Conservation (phyloP, 176 grass and related monocot species). For the Ensete glaucum region DNA sequence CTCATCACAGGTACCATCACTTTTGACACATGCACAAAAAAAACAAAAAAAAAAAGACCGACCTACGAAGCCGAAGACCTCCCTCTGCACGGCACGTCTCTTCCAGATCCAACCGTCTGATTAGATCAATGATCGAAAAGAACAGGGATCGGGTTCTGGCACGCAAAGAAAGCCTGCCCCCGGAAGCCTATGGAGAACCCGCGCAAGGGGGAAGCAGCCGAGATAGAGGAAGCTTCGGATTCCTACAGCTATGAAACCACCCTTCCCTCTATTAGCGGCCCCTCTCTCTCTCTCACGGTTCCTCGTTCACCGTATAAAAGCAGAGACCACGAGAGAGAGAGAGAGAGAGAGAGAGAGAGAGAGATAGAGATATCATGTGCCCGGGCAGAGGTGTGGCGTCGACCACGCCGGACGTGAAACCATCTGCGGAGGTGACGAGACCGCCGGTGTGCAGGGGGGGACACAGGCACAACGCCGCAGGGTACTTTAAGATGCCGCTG, state of each 20-base stretch:
- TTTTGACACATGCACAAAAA: too few relatives aligned
- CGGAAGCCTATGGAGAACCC: not conserved
- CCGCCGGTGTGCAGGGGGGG: not conserved
- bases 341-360: not conserved
- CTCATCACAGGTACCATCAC: too few relatives aligned
- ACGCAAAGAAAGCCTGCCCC: not conserved
- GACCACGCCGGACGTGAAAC: not conserved
- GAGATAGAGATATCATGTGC: not conserved
- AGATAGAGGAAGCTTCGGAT: too few relatives aligned
- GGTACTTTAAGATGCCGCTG: constrained; percentile 18
- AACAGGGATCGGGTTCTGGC: not conserved
- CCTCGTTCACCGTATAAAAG: not conserved
- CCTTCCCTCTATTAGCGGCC: not conserved
- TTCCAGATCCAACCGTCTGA: too few relatives aligned
- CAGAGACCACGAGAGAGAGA: not conserved
- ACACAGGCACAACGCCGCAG: not conserved
- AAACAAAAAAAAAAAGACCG: too few relatives aligned
- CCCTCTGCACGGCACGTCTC: too few relatives aligned
- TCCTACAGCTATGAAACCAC: not conserved
- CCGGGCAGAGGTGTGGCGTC: not conserved
- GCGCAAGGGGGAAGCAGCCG: too few relatives aligned
- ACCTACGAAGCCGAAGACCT: too few relatives aligned
- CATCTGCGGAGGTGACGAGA: not conserved
- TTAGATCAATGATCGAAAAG: too few relatives aligned
- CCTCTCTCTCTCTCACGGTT: too few relatives aligned